phyloP scores from a whole-genome alignment of 1,284 basidiomycete species.

The Sanguinoderma infundibulare region DNA sequence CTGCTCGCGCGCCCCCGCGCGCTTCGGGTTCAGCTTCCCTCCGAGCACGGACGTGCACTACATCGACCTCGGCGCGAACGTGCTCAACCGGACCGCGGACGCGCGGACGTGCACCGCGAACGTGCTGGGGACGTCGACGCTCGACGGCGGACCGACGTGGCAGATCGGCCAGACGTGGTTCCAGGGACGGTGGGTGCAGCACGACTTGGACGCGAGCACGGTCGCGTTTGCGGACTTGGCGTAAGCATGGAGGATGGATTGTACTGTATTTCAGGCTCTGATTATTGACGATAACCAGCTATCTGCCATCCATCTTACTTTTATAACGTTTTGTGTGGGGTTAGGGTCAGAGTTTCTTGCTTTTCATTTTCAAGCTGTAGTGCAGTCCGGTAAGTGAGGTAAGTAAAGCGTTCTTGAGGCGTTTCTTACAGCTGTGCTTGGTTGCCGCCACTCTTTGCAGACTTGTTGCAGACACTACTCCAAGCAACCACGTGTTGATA shows the following conservation, averaged over 20 bases:
- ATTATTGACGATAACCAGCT: too few species aligned
- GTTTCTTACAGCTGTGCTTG: too few species aligned
- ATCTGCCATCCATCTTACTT: too few species aligned
- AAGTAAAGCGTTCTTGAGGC: too few species aligned
- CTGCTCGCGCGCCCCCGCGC: constrained; percentile 17
- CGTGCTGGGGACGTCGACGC: constrained; percentile 22
- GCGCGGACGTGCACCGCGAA: constrained; percentile 22
- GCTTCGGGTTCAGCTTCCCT: constrained; percentile 25
- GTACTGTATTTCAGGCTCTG: not conserved
- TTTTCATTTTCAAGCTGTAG: too few species aligned
- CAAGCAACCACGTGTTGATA: too few species aligned
- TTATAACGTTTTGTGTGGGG: too few species aligned
- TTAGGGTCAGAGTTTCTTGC: too few species aligned
- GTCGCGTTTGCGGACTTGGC: constrained; percentile 19
- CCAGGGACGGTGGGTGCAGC: constrained; percentile 25
- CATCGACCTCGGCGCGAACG: constrained; percentile 20
- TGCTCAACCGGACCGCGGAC: constrained; percentile 25
- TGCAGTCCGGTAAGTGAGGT: too few species aligned
- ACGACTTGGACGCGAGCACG: constrained; percentile 18
- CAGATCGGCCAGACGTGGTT: constrained; percentile 26
- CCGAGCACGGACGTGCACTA: constrained; percentile 21
- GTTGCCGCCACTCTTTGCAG: too few species aligned
- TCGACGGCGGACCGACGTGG: constrained; percentile 15
- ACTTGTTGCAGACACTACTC: too few species aligned
- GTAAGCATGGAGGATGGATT: not conserved